Conservation (phyloP, 805 yeast genomes). For the Metschnikowia kunwiensis region DNA sequence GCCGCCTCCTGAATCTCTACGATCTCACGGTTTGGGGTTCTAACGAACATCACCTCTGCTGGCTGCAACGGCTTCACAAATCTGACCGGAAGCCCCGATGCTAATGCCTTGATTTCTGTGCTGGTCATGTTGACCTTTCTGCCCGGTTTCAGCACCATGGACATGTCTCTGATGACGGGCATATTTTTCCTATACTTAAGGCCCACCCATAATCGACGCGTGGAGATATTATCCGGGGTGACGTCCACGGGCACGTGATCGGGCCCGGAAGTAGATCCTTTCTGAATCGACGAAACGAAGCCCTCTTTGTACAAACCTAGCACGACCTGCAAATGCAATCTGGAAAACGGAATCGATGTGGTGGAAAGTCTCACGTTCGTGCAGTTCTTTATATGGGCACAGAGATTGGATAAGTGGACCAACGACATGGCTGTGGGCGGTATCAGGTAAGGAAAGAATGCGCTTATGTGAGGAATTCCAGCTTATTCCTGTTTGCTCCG, state of each 20-base stretch:
- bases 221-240: constrained; percentile 81
- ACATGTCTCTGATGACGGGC: constrained; percentile 71
- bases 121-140: constrained; percentile 62
- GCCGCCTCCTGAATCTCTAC: constrained; percentile 87
- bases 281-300: constrained; percentile 75
- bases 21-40: constrained; percentile 45
- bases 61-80: constrained; percentile 79
- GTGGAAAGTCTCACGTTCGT: constrained; percentile 67
- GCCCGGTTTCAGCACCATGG: constrained; percentile 81
- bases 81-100: constrained; percentile 73
- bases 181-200: constrained; percentile 79
- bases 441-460: no score
- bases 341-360: constrained; percentile 80
- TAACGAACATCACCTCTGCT: constrained; percentile 80
- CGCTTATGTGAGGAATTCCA: no score
- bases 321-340: constrained; percentile 78
- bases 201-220: constrained; percentile 88
- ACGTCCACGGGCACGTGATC: constrained; percentile 70
- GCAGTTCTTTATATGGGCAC: constrained; percentile 88
- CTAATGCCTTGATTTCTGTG: constrained; percentile 66
- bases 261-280: constrained; percentile 84
- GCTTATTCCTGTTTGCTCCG: no score
- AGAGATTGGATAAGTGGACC: constrained; percentile 76
- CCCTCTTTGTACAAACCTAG: constrained; percentile 88
- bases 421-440: constrained; percentile 85